phyloP scores from a whole-genome alignment of 2,329 filamentous ascomycete genomes.

The Beauveria rudraprayagi region DNA sequence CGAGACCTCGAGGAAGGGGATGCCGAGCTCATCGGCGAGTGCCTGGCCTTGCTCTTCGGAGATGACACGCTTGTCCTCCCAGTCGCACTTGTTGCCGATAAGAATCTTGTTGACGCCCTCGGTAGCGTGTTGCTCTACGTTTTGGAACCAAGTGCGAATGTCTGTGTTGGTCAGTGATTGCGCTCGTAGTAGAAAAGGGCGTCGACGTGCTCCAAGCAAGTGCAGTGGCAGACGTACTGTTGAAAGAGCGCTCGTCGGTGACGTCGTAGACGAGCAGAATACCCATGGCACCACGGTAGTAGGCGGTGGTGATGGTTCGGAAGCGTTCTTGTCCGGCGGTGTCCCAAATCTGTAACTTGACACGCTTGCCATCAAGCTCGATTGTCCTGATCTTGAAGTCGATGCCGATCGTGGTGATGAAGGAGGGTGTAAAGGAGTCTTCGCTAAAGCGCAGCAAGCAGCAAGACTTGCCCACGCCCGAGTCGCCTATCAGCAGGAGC shows the following conservation, averaged over 20 bases:
- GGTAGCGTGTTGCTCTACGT: constrained; percentile 95
- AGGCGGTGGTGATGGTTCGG: constrained; percentile 96
- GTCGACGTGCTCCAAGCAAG: not conserved
- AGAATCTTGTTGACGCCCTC: constrained; percentile 99
- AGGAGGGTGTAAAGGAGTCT: constrained; percentile 93
- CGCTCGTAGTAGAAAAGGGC: not conserved
- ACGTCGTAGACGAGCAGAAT: constrained; percentile 98
- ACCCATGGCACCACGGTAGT: constrained; percentile 97
- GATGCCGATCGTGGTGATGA: constrained; percentile 98
- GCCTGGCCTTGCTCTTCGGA: constrained; percentile 89
- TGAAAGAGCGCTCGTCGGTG: constrained; percentile 90
- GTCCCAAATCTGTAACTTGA: constrained; percentile 99
- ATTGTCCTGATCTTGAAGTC: constrained; percentile 99
- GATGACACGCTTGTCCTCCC: constrained; percentile 97
- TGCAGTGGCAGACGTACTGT: constrained; percentile 54
- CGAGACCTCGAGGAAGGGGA: constrained; percentile 96
- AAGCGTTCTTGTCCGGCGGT: constrained; percentile 97
- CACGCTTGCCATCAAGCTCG: constrained; percentile 95
- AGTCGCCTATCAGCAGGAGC: constrained; percentile 92
- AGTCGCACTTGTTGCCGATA: constrained; percentile 99
- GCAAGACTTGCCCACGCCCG: constrained; percentile 94
- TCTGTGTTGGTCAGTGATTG: constrained; percentile 45
- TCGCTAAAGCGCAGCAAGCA: constrained; percentile 94
- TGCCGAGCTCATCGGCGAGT: constrained; percentile 89
- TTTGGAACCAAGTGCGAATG: constrained; percentile 98